These are phyloP conservation scores for Aspergillus melleus DNA, from an alignment of 2,329 filamentous ascomycete species.

Conservation along the genomic window DNA sequence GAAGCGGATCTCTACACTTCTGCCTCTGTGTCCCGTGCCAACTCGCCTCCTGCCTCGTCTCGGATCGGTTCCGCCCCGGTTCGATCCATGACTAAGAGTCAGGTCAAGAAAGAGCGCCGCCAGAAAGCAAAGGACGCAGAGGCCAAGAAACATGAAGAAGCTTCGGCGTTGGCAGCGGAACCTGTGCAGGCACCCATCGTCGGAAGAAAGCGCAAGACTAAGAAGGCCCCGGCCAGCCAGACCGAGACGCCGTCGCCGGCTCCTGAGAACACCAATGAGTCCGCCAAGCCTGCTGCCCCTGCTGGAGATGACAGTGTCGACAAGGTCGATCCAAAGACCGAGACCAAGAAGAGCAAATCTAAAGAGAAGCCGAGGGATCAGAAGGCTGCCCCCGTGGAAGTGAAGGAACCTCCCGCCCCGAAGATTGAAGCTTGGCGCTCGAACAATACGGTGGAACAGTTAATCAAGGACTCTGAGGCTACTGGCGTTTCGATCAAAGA, in stretches of 20 bases:
- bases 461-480: conserved; percentile 40
- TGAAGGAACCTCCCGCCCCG: conserved; percentile 20
- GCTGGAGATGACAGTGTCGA: conserved; percentile 13
- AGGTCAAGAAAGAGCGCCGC: conserved; percentile 59
- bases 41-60: conserved; percentile 53
- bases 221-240: conserved; percentile 41
- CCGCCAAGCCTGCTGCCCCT: conserved; percentile 18
- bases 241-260: conserved; percentile 18
- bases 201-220: conserved; percentile 62
- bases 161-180: conserved; percentile 46
- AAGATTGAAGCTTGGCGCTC: conserved; percentile 37
- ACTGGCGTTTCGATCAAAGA: conserved; percentile 39
- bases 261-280: conserved; percentile 15
- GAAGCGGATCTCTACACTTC: conserved; percentile 61
- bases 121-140: conserved; percentile 51
- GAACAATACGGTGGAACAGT: conserved; percentile 42
- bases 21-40: conserved; percentile 60
- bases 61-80: conserved; percentile 62
- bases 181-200: conserved; percentile 61
- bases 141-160: conserved; percentile 44
- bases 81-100: conserved; percentile 61
- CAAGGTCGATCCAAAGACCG: conserved; percentile 27
- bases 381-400: conserved; percentile 20
- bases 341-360: conserved; percentile 26
- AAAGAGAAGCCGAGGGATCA: conserved; percentile 27